These are phyloP conservation scores for Alnus glutinosa DNA, from an alignment of 306 rosid species.

Conservation along the genomic window DNA sequence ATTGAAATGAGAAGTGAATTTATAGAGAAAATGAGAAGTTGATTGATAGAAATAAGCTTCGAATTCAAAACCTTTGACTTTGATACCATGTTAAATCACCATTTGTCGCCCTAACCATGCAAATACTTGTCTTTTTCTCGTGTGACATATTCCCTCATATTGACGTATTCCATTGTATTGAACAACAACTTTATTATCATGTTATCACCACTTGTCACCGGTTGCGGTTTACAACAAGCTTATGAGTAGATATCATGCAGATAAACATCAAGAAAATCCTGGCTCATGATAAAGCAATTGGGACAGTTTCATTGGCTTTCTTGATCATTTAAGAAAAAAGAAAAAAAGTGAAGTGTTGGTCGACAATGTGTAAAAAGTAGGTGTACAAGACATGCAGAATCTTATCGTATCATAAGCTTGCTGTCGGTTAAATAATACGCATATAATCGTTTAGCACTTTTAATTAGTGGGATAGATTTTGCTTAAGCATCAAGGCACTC, in stretches of 20 bases:
- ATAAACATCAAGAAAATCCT: background rate
- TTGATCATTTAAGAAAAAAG: too few species aligned
- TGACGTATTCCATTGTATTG: too few species aligned
- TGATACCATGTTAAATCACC: too few species aligned
- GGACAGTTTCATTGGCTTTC: background rate
- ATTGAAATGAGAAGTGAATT: too few species aligned
- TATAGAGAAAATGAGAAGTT: too few species aligned
- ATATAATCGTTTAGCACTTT: slow-evolving; percentile 24
- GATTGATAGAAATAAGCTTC: too few species aligned
- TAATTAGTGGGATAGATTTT: slow-evolving; percentile 28
- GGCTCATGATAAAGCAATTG: too few species aligned
- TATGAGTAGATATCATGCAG: too few species aligned
- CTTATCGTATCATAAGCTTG: slow-evolving; percentile 28
- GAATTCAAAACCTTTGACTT: too few species aligned
- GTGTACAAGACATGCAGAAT: slow-evolving; percentile 31
- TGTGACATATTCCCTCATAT: too few species aligned
- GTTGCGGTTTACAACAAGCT: background rate
- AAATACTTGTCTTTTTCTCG: background rate
- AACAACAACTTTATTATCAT: too few species aligned
- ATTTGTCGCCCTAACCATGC: slow-evolving; percentile 27
- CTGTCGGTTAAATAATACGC: slow-evolving; percentile 21
- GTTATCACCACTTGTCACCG: too few species aligned
- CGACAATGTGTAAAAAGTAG: slow-evolving; percentile 18
- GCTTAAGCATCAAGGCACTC: slow-evolving; percentile 36
- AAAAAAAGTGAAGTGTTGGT: slow-evolving; percentile 4